Conservation (phyloP, 2,329 filamentous ascomycete species). For the Arachnomyces sp. region DNA sequence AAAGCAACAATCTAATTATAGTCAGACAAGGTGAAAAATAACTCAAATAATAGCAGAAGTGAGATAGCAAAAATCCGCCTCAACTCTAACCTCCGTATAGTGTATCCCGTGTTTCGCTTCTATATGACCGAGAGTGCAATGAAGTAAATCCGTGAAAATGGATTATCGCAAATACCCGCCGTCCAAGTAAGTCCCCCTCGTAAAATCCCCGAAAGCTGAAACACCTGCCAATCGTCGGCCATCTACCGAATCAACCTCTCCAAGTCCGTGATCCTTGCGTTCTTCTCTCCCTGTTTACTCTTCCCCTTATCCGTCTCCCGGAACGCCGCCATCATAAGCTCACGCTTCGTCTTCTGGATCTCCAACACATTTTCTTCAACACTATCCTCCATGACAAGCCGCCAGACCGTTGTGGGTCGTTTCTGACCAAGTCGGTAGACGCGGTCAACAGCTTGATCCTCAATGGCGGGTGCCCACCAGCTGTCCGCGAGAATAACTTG, state of each 20-base stretch:
- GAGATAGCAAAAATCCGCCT: no score
- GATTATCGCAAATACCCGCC: no score
- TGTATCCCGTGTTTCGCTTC: no score
- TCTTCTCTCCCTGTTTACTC: conserved; percentile 46
- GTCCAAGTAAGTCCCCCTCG: no score
- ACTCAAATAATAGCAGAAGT: no score
- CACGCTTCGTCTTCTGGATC: conserved; percentile 70
- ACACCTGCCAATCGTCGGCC: neutral
- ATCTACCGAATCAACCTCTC: conserved; percentile 25
- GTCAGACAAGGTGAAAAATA: no score
- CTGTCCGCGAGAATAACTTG: conserved; percentile 76
- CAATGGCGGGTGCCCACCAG: conserved; percentile 90
- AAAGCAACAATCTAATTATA: no score
- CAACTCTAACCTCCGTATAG: no score
- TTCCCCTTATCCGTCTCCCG: conserved; percentile 55
- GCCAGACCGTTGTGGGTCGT: conserved; percentile 67
- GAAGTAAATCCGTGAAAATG: no score
- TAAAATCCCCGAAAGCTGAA: no score
- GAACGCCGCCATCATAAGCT: conserved; percentile 70
- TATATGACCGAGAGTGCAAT: no score
- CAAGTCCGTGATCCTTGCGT: conserved; percentile 45
- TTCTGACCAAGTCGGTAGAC: conserved; percentile 81
- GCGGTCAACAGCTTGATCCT: conserved; percentile 83
- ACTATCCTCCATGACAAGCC: conserved; percentile 69
- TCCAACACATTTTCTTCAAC: conserved; percentile 74